Percentiles rank a stretch among this genome's conserved stretches.
Conservation (phyloP, 2,329 filamentous ascomycete species). For the Cadophora sp. region DNA sequence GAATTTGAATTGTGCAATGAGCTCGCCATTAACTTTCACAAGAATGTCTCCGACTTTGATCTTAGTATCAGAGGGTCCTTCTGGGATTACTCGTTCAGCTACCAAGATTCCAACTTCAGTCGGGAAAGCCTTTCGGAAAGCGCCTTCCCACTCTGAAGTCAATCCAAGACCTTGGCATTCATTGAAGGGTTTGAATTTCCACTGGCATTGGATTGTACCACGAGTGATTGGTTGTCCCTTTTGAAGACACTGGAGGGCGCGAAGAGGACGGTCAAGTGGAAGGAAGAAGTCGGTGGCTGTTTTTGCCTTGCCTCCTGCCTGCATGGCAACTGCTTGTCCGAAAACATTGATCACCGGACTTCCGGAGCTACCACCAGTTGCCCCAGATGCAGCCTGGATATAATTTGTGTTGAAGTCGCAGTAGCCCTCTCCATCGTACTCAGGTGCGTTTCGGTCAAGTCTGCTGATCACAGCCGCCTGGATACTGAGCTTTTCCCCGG, state of each 20-base stretch:
- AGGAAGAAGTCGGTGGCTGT: conserved; percentile 98
- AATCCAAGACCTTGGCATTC: conserved; percentile 92
- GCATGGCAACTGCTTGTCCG: conserved; percentile 88
- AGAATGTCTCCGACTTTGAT: conserved; percentile 94
- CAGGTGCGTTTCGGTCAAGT: conserved; percentile 93
- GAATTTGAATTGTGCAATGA: conserved; percentile 90
- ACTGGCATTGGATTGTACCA: conserved; percentile 96
- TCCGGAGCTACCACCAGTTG: conserved; percentile 94
- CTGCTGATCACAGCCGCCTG: conserved; percentile 96
- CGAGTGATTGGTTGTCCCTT: conserved; percentile 76
- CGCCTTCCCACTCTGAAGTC: conserved; percentile 83
- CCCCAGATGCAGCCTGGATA: conserved; percentile 96
- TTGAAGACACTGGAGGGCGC: conserved; percentile 86
- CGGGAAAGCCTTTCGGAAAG: conserved; percentile 82
- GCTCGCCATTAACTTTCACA: conserved; percentile 89
- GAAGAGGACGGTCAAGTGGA: conserved; percentile 86
- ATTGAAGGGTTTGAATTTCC: conserved; percentile 95
- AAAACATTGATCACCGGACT: conserved; percentile 97
- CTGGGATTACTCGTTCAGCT: conserved; percentile 90
- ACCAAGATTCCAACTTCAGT: conserved; percentile 97
- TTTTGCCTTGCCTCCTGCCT: conserved; percentile 93
- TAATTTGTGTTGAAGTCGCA: conserved; percentile 97
- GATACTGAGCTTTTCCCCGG: conserved; percentile 97
- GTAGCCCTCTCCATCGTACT: conserved; percentile 91
- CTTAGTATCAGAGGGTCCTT: conserved; percentile 85